Evolutionary conservation across 352 stramenopile genomes (phyloP).

Genomic region (Sclerospora graminicola): DNA sequence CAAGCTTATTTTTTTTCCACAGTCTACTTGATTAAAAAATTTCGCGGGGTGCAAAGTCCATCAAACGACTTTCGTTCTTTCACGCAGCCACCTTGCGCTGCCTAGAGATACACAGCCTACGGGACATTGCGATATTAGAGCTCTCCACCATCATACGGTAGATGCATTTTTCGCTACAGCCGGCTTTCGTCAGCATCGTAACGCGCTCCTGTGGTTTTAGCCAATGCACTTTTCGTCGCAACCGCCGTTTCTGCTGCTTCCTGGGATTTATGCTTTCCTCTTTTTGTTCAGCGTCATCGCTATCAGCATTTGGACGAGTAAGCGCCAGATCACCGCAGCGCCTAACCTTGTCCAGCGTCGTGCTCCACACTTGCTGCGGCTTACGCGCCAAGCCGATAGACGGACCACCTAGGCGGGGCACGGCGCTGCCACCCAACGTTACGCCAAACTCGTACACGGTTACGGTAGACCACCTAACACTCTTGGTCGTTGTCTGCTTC

Average conservation of each 20-base stretch:
- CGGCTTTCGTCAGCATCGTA: constrained; percentile 46
- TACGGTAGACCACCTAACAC: constrained; percentile 44
- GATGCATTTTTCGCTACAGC: constrained; percentile 45
- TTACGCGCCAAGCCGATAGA: constrained; percentile 37
- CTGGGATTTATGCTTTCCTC: constrained; percentile 5
- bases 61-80: not conserved
- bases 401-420: constrained; percentile 36
- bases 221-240: constrained; percentile 28
- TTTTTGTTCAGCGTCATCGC: constrained; percentile 3
- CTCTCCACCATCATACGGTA: constrained; percentile 56
- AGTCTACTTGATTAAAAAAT: no score
- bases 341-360: constrained; percentile 28
- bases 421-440: constrained; percentile 34
- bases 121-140: constrained; percentile 53
- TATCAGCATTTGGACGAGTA: constrained; percentile 1
- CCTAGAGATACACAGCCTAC: constrained; percentile 16
- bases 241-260: constrained; percentile 7
- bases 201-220: constrained; percentile 50
- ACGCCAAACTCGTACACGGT: constrained; percentile 64
- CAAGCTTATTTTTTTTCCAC: no score
- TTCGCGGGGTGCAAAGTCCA: no score
- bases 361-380: constrained; percentile 34
- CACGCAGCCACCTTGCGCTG: constrained; percentile 1
- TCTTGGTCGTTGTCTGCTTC: constrained; percentile 25
- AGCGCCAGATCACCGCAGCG: constrained; percentile 14